These are phyloP conservation scores for Tolypocladium sp. DNA, from an alignment of 2,329 filamentous ascomycete species.

Conservation along the genomic window DNA sequence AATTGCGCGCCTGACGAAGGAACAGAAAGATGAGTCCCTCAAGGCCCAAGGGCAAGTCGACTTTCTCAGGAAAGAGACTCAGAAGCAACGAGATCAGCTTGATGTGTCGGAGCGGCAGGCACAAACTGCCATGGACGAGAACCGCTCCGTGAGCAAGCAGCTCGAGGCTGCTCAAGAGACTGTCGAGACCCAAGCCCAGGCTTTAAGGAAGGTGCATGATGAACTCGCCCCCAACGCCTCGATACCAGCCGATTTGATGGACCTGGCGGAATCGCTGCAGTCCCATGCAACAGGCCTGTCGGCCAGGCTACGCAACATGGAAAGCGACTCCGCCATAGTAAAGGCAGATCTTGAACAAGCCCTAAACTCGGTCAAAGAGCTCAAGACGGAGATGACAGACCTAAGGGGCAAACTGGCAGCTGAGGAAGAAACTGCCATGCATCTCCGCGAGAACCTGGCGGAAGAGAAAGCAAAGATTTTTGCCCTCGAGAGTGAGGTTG, in stretches of 20 bases:
- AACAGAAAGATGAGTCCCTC: slow-evolving; percentile 46
- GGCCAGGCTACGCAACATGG: slow-evolving; percentile 49
- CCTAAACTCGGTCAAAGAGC: slow-evolving; percentile 41
- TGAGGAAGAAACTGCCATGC: slow-evolving; percentile 41
- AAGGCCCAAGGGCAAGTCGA: slow-evolving; percentile 55
- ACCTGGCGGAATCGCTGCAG: slow-evolving; percentile 52
- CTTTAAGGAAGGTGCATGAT: slow-evolving; percentile 49
- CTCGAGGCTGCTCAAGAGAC: slow-evolving; percentile 41
- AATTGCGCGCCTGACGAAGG: slow-evolving; percentile 52
- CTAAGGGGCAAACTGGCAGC: slow-evolving; percentile 41
- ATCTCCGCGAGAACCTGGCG: slow-evolving; percentile 43
- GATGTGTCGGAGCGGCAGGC: slow-evolving; percentile 50
- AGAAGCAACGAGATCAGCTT: slow-evolving; percentile 49
- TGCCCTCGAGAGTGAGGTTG: slow-evolving; percentile 47
- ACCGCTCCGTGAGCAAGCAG: slow-evolving; percentile 39
- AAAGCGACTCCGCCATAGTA: slow-evolving; percentile 50
- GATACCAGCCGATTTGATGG: slow-evolving; percentile 45
- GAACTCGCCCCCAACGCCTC: slow-evolving; percentile 45
- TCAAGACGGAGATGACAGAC: slow-evolving; percentile 48
- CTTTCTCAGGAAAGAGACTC: slow-evolving; percentile 51
- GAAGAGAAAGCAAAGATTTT: slow-evolving; percentile 43
- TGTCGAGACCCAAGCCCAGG: slow-evolving; percentile 40
- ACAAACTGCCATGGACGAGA: slow-evolving; percentile 45
- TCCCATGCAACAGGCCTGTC: slow-evolving; percentile 48
- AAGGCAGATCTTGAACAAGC: slow-evolving; percentile 55